phyloP scores from a whole-genome alignment of 2,329 filamentous ascomycete genomes.

The Sordariomycetes sp. region DNA sequence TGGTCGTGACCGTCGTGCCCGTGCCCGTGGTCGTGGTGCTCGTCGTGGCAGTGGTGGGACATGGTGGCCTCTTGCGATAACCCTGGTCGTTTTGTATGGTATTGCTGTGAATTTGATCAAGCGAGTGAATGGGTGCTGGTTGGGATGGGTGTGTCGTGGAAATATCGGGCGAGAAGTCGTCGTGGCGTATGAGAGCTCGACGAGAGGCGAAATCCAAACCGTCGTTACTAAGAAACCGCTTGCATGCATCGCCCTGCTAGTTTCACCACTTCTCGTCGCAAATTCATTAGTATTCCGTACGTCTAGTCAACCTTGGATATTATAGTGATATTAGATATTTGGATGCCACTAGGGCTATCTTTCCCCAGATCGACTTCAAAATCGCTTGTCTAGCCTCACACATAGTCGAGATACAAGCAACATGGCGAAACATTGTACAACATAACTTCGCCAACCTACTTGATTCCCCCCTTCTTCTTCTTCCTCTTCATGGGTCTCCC shows the following conservation, averaged over 20 bases:
- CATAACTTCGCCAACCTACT: slow-evolving; percentile 8
- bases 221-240: background rate
- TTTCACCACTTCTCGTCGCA: too few relatives aligned
- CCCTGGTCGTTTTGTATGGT: background rate
- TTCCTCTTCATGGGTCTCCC: slow-evolving; percentile 29
- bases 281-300: too few relatives aligned
- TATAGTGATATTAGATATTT: too few relatives aligned
- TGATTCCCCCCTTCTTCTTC: slow-evolving; percentile 28
- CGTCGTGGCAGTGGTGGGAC: slow-evolving; percentile 38
- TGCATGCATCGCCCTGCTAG: background rate
- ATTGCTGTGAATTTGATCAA: background rate
- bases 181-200: background rate
- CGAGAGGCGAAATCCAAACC: background rate
- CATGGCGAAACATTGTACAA: too few relatives aligned
- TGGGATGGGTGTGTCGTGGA: background rate
- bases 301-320: too few relatives aligned
- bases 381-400: too few relatives aligned
- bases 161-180: background rate
- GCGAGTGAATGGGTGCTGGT: background rate
- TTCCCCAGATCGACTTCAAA: too few relatives aligned
- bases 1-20: slow-evolving; percentile 57
- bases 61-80: slow-evolving; percentile 12
- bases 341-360: too few relatives aligned
- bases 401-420: too few relatives aligned
- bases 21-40: slow-evolving; percentile 33